Percentiles rank a stretch among this genome's conserved stretches.
Conservation (phyloP, 2,329 filamentous ascomycete species). For the Calonectria montana region DNA sequence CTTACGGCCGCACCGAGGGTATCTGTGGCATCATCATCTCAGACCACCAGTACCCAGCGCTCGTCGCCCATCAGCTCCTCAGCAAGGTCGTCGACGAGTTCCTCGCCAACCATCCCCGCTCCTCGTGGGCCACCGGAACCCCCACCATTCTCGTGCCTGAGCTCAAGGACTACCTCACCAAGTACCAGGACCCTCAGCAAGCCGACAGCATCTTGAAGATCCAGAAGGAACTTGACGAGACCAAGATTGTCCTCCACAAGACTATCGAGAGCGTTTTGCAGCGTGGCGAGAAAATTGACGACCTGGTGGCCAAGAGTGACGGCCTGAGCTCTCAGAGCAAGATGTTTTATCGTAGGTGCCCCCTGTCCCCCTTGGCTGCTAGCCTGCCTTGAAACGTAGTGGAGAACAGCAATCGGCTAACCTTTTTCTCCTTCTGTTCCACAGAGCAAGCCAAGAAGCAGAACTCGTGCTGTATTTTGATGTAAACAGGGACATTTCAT, state of each 20-base stretch:
- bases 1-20: slow-evolving; percentile 80
- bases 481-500: slow-evolving; percentile 59
- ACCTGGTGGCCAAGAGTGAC: slow-evolving; percentile 92
- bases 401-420: slow-evolving; percentile 7
- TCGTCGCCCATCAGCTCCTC: slow-evolving; percentile 88
- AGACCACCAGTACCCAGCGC: slow-evolving; percentile 78
- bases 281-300: slow-evolving; percentile 96
- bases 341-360: slow-evolving; percentile 88
- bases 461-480: slow-evolving; percentile 79
- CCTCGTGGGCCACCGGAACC: slow-evolving; percentile 70
- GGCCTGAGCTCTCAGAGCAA: slow-evolving; percentile 92
- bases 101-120: slow-evolving; percentile 77
- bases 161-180: slow-evolving; percentile 79
- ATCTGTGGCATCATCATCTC: slow-evolving; percentile 82
- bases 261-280: slow-evolving; percentile 90
- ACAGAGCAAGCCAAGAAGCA: slow-evolving; percentile 79
- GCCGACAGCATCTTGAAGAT: slow-evolving; percentile 96
- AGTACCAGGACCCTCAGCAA: slow-evolving; percentile 87
- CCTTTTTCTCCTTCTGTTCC: slow-evolving; percentile 3
- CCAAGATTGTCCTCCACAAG: slow-evolving; percentile 96
- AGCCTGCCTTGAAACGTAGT: background rate
- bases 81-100: slow-evolving; percentile 92
- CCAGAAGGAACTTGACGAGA: slow-evolving; percentile 96
- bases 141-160: slow-evolving; percentile 73
- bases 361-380: background rate